Evolutionary conservation across 2,329 filamentous ascomycete genomes (phyloP).

Genomic region (Microcyclospora pomicola): DNA sequence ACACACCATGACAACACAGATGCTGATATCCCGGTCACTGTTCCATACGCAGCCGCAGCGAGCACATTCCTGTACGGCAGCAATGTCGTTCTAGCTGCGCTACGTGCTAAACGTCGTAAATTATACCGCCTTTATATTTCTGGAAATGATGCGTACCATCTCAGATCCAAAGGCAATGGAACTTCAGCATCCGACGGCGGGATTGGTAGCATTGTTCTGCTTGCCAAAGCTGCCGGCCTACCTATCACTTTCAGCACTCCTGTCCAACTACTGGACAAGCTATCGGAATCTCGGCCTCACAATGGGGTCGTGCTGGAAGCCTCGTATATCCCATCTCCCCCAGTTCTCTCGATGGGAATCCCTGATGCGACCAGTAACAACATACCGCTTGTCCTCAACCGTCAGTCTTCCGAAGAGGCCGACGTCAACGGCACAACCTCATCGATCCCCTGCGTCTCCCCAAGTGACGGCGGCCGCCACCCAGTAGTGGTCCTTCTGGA

Average conservation of each 20-base stretch:
- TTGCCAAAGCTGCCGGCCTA: conserved; percentile 31
- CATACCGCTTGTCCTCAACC: conserved; percentile 47
- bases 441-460: conserved; percentile 32
- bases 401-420: conserved; percentile 57
- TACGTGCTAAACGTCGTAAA: conserved; percentile 54
- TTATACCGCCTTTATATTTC: conserved; percentile 70
- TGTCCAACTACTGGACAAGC: conserved; percentile 50
- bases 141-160: conserved; percentile 12
- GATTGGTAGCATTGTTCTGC: conserved; percentile 4
- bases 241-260: conserved; percentile 40
- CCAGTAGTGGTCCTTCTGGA: conserved; percentile 65
- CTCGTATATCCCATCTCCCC: conserved; percentile 57
- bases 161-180: conserved; percentile 5
- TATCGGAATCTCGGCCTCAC: conserved; percentile 70
- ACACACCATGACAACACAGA: conserved; percentile 1
- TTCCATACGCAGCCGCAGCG: conserved; percentile 67
- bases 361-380: conserved; percentile 24
- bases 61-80: conserved; percentile 86
- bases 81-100: conserved; percentile 65
- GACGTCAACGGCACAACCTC: conserved; percentile 54
- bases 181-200: background rate
- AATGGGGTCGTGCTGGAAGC: conserved; percentile 82
- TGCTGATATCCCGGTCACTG: conserved; percentile 26
- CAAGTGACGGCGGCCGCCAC: conserved; percentile 34
- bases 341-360: conserved; percentile 19